Base-by-base conservation (phyloP, 108 stramenopile genomes). In the Conticribra weissflogii region DNA sequence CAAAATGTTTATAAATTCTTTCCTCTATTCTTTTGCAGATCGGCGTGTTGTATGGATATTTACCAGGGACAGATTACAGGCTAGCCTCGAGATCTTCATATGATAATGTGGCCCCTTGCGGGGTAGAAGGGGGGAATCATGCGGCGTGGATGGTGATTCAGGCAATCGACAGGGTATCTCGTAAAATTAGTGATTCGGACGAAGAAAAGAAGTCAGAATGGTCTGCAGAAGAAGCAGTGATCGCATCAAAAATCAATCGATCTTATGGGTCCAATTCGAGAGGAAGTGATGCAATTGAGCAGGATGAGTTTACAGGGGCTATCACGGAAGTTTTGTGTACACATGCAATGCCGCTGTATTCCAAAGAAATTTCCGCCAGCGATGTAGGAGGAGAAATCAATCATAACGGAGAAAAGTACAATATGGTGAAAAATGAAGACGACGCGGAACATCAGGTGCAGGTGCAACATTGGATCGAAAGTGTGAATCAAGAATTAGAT, bases 291-390 rank as follows among this genome's bases (percentile, higher is more conserved):
- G 65, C 78, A 2, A 63, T 86, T 0, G 64, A 78, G 16, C 93
- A 94, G 74, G 93, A 94, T 76, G 63, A 63, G 18, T 67, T 68
- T 52, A 87, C 93, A 2, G 85, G 85, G 50, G 90, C 88, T 0
- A 63, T 90, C 2, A 83, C 93, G 2, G 93, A 94, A 82, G 74
- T 91, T 3, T 69, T 94, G 74, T 62, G 80, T 21, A 72, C 74
- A 7, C 68, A 57, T 23, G 51, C 88, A 9, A 72, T 71, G 41
- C 77, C 85, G 3, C 69, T 87, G 54, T 45, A 55, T 32, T 24
- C 49, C 59, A 58, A 27, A 30, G 71, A 41, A 9, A 12, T 5
- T 41, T 5, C 36, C 12, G 12, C 36, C 12, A 12, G 8, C 36
- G 36, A 41, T 41, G 36, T 5, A 5, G 12, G 12, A 41, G 36